Evolutionary conservation across 352 stramenopile species (phyloP), one percentile per base, ranked within the genome.

Genomic region (Phytophthora melonis): DNA sequence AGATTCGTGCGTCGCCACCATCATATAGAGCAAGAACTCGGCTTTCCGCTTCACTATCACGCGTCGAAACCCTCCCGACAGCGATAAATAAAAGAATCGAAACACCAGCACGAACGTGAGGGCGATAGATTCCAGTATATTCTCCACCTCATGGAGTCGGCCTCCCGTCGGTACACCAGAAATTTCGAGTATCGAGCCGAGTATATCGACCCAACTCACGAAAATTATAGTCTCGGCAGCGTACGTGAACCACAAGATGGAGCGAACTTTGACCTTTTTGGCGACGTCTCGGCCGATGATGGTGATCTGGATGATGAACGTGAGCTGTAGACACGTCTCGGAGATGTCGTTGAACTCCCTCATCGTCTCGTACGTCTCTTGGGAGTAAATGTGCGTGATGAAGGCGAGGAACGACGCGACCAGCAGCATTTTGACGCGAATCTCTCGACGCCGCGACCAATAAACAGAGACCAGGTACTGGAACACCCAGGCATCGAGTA

Each of bases 281-380:
- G 61, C 66, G 7, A 83, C 66, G 18, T 68, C 76, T 21, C 66
- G 58, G 18, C 73, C 72, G 23, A 86, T 72, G 13, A 83, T 71
- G 0, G 77, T 84, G 68, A 86, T 84, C 43, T 84, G 79, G 8
- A 82, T 70, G 18, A 83, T 70, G 62, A 86, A 84, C 18, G 72
- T 81, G 4, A 79, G 23, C 39, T 78, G 58, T 1, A 75, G 70
- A 18, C 68, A 74, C 59, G 76, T 70, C 75, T 83, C 75, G 13
- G 75, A 83, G 16, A 83, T 78, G 54, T 85, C 68, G 58, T 83
- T 85, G 5, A 68, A 53, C 30, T 65, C 21, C 27, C 79, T 45
- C 52, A 65, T 30, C 3, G 49, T 30, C 7, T 58, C 56, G 18
- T 65, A 23, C 45, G 72, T 59, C 13, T 78, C 63, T 18, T 73